Evolutionary conservation across 1,139 yeast species (phyloP).

Genomic region (Meyerozyma carpophila): DNA sequence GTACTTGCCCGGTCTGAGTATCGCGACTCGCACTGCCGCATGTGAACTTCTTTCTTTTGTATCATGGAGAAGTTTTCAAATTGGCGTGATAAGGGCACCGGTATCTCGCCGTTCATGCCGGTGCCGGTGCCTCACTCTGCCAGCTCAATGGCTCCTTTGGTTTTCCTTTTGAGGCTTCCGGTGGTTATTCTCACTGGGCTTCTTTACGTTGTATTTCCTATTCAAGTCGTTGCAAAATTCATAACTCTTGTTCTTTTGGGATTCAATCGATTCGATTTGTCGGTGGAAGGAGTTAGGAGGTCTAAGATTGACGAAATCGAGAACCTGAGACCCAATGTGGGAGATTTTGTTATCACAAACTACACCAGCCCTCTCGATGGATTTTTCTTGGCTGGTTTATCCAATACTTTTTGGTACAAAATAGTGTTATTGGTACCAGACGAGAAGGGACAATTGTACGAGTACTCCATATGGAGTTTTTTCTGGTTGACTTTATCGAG

Average conservation of each 20-base stretch:
- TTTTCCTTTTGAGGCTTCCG: constrained; percentile 24
- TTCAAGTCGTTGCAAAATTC: constrained; percentile 12
- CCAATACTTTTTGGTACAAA: constrained; percentile 23
- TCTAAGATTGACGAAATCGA: constrained; percentile 29
- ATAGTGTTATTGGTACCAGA: constrained; percentile 43
- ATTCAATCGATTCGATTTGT: constrained; percentile 27
- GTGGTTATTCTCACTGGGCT: constrained; percentile 15
- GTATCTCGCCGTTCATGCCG: constrained; percentile 76
- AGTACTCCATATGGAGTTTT: constrained; percentile 30
- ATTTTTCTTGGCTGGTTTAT: constrained; percentile 24
- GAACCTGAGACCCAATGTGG: constrained; percentile 32
- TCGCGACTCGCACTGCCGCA: background rate
- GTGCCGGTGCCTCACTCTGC: constrained; percentile 11
- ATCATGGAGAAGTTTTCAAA: constrained; percentile 68
- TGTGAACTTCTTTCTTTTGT: background rate
- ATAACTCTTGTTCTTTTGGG: constrained; percentile 19
- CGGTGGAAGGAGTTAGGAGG: constrained; percentile 49
- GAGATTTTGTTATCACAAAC: constrained; percentile 47
- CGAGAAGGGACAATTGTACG: constrained; percentile 27
- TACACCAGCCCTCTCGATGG: constrained; percentile 54
- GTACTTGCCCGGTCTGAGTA: background rate
- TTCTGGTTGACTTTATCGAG: constrained; percentile 26
- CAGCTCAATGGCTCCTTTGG: constrained; percentile 12
- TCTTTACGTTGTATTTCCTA: constrained; percentile 12
- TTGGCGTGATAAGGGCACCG: constrained; percentile 77